Evolutionary conservation across 805 yeast genomes (phyloP), one percentile per base, ranked within the genome.

Genomic region (Starmera caribaea): DNA sequence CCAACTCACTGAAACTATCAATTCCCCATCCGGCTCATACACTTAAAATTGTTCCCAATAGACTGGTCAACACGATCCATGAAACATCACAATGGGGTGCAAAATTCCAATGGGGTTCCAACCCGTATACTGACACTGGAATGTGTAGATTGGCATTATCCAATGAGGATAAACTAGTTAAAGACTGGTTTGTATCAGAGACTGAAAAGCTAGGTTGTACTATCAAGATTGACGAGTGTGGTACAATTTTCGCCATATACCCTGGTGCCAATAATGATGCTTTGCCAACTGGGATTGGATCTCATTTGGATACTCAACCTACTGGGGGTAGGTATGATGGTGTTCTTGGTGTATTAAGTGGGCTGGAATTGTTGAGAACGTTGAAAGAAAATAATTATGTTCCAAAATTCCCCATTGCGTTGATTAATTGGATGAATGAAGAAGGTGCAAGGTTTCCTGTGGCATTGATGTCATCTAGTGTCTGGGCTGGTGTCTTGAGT

Each of bases 271-370:
- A 69, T 40, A 57, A 59, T 32, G 63, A 61, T 30, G 59, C 58
- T 21, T 54, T 67, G 3, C 81, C 87, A 13, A 78, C 78, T 1
- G 85, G 74, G 12, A 76, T 80, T 42, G 88, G 88, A 0, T 79
- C 86, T 0, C 88, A 81, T 57, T 59, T 81, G 42, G 88, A 81
- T 50, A 81, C 88, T 1, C 88, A 81, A 58, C 87, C 87, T 26
- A 76, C 80, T 8, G 88, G 88, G 30, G 88, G 88, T 9, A 65
- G 85, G 43, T 81, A 80, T 50, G 88, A 81, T 50, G 88, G 88
- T 35, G 74, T 81, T 31, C 65, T 68, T 30, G 88, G 88, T 14
- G 87, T 81, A 6, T 60, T 79, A 34, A 59, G 80, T 9, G 87
- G 85, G 1, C 59, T 81, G 36, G 86, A 81, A 57, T 76, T 81